phyloP scores from a whole-genome alignment of 2,329 filamentous ascomycete genomes.

The Chaetomium olivaceum region DNA sequence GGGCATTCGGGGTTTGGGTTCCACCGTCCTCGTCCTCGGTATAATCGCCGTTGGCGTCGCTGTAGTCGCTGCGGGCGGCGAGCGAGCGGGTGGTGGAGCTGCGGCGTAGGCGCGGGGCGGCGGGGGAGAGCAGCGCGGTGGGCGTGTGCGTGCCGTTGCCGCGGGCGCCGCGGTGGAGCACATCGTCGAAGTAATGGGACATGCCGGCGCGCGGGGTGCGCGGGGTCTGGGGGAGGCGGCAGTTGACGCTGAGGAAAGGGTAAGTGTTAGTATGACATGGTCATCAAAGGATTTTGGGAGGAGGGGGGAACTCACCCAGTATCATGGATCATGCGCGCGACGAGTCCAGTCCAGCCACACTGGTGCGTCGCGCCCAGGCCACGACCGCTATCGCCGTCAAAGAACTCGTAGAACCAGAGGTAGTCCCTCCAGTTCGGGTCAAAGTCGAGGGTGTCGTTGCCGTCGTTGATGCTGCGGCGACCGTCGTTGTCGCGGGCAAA shows the following conservation, averaged over 20 bases:
- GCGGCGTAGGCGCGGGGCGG: slow-evolving; percentile 59
- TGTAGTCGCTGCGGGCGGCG: slow-evolving; percentile 78
- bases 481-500: slow-evolving; percentile 84
- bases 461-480: slow-evolving; percentile 82
- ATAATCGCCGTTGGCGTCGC: slow-evolving; percentile 47
- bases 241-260: slow-evolving; percentile 64
- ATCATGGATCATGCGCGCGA: slow-evolving; percentile 96
- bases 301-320: slow-evolving; percentile 69
- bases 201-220: slow-evolving; percentile 81
- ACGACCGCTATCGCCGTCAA: slow-evolving; percentile 87
- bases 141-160: slow-evolving; percentile 42
- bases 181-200: slow-evolving; percentile 93
- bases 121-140: slow-evolving; percentile 40
- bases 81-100: slow-evolving; percentile 84
- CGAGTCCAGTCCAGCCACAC: slow-evolving; percentile 93
- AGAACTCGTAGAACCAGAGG: slow-evolving; percentile 97
- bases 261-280: slow-evolving; percentile 43
- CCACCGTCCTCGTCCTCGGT: neutral
- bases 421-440: slow-evolving; percentile 92
- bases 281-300: slow-evolving; percentile 1
- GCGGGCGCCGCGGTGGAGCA: slow-evolving; percentile 58
- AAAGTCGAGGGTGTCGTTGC: slow-evolving; percentile 83
- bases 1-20: neutral
- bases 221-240: slow-evolving; percentile 88
- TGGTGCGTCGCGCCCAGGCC: slow-evolving; percentile 92